Evolutionary conservation across 495 filamentous ascomycete species (phyloP), one percentile per base, ranked within the genome.

Genomic region (Chaetomium tenue): DNA sequence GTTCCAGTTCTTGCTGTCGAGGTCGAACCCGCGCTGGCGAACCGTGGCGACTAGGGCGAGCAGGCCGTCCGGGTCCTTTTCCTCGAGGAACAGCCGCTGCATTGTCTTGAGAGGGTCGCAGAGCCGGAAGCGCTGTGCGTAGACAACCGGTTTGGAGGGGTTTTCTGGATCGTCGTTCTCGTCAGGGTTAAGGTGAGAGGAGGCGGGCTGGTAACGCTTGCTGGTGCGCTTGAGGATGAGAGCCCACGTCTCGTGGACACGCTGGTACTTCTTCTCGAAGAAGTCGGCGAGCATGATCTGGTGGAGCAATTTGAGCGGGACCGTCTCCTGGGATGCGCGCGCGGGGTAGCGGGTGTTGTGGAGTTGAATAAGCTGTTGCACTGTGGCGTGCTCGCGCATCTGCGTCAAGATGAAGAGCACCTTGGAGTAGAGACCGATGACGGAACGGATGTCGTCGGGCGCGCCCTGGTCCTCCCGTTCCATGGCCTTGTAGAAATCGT

Each of bases 1-100:
- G 71, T 89, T 89, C 87, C 86, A 89, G 67, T 82, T 86, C 54
- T 73, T 74, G 73, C 77, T 81, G 66, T 88, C 86, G 57, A 96
- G 68, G 28, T 77, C 72, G 73, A 91, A 97, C 20, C 92, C 92
- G 39, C 77, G 79, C 3, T 66, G 64, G 13, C 82, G 72, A 22
- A 92, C 75, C 0, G 83, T 65, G 0, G 75, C 63, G 25, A 93
- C 71, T 3, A 84, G 73, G 2, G 72, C 52, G 5, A 79, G 69
- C 23, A 91, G 75, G 48, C 79, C 80, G 5, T 74, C 64, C 2
- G 73, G 71, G 59, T 87, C 75, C 16, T 74, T 67, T 67, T 82
- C 77, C 25, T 68, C 72, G 20, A 79, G 71, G 22, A 89, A 78
- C 25, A 85, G 76, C 30, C 76, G 77, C 66, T 92, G 82, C 76